Conservation (phyloP, 164 flowering plant genomes). For the Protea cynaroides region DNA sequence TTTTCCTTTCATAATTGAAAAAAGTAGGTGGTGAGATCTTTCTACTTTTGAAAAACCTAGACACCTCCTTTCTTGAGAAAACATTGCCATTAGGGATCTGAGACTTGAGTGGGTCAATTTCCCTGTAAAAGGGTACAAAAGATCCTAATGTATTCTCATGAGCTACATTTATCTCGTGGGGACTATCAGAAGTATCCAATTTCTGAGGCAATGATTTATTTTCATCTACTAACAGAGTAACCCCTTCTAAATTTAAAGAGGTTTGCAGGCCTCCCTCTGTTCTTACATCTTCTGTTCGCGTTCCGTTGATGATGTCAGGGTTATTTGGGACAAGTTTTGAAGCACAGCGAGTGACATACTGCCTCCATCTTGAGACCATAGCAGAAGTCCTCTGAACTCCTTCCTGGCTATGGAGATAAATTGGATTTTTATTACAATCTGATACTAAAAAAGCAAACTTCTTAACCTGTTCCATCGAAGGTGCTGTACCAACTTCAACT, state of each 20-base stretch:
- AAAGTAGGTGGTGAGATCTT: slow-evolving; percentile 46
- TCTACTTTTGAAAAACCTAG: slow-evolving; percentile 42
- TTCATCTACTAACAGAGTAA: slow-evolving; percentile 9
- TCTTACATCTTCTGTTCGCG: slow-evolving; percentile 12
- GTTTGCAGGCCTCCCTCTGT: slow-evolving; percentile 12
- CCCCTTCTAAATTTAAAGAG: slow-evolving; percentile 12
- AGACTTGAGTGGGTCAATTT: slow-evolving; percentile 59
- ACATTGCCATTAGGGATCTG: slow-evolving; percentile 71
- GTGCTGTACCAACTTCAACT: slow-evolving; percentile 72
- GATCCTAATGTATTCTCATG: slow-evolving; percentile 21
- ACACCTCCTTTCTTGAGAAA: slow-evolving; percentile 78
- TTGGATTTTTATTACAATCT: slow-evolving; percentile 54
- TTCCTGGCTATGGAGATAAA: slow-evolving; percentile 92
- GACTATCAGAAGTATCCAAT: slow-evolving; percentile 12
- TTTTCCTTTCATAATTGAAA: slow-evolving; percentile 31
- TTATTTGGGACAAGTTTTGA: slow-evolving; percentile 23
- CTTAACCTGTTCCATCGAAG: slow-evolving; percentile 84
- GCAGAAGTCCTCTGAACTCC: slow-evolving; percentile 88
- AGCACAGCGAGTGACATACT: slow-evolving; percentile 40
- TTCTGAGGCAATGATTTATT: slow-evolving; percentile 22
- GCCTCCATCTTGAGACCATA: slow-evolving; percentile 95
- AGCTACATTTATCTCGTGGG: slow-evolving; percentile 14
- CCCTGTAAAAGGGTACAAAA: slow-evolving; percentile 12
- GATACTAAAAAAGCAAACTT: slow-evolving; percentile 69
- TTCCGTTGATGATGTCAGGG: slow-evolving; percentile 8